Conservation (phyloP, 495 filamentous ascomycete species). For the Penicillium robsamsonii region DNA sequence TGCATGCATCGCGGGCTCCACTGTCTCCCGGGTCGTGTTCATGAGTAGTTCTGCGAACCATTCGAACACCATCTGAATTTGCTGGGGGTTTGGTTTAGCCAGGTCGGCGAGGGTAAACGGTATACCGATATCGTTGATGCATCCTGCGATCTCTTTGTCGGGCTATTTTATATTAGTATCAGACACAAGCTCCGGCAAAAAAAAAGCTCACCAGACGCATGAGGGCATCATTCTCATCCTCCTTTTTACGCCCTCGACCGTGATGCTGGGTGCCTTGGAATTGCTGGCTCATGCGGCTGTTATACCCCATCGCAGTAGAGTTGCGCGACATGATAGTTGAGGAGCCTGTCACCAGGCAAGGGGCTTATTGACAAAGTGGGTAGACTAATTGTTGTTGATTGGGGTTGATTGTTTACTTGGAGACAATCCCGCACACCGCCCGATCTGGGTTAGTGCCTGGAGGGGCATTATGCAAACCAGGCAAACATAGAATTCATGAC, state of each 20-base stretch:
- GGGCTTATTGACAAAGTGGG: conserved; percentile 6
- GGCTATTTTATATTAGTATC: conserved; percentile 41
- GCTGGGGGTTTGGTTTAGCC: conserved; percentile 86
- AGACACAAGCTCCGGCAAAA: background rate
- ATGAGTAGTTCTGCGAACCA: conserved; percentile 93
- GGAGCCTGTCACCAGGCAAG: conserved; percentile 7
- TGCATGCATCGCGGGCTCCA: conserved; percentile 91
- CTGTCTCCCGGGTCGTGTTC: conserved; percentile 83
- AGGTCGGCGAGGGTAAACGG: conserved; percentile 84
- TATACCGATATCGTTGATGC: conserved; percentile 94
- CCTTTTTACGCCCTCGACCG: conserved; percentile 65
- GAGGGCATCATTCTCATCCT: conserved; percentile 79
- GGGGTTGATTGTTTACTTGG: conserved; percentile 40
- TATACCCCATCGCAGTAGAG: conserved; percentile 50
- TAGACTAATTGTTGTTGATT: conserved; percentile 26
- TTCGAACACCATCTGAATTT: conserved; percentile 95
- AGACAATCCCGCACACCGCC: conserved; percentile 32
- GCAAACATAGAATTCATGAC: conserved; percentile 43
- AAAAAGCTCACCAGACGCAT: conserved; percentile 69
- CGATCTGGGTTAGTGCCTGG: conserved; percentile 38
- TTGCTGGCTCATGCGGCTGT: conserved; percentile 74
- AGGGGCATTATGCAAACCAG: conserved; percentile 43
- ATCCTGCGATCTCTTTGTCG: conserved; percentile 90
- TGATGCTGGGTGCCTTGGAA: conserved; percentile 60
- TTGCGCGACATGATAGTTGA: conserved; percentile 7